Evolutionary conservation across 2,329 filamentous ascomycete species (phyloP).

Genomic region (Lomentospora prolificans): DNA sequence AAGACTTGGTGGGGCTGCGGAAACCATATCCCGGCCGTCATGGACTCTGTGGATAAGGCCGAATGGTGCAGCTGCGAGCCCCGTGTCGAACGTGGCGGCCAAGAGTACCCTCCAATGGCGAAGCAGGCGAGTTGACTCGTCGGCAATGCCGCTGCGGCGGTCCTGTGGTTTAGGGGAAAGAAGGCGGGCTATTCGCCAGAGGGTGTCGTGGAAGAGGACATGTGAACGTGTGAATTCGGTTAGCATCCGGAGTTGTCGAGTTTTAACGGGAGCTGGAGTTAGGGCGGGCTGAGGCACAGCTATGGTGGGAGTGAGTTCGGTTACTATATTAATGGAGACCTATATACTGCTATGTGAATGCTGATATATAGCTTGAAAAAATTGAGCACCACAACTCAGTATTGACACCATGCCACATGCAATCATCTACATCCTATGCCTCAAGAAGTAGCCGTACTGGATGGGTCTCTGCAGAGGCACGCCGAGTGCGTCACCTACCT

Average conservation of each 20-base stretch:
- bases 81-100: conserved; percentile 49
- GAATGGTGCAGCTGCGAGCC: conserved; percentile 59
- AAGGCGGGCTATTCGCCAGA: conserved; percentile 19
- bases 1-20: conserved; percentile 58
- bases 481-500: conserved; percentile 61
- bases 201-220: conserved; percentile 21
- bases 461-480: conserved; percentile 63
- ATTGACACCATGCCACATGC: no score
- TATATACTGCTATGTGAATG: not conserved
- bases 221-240: no score
- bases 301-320: no score
- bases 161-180: conserved; percentile 21
- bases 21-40: conserved; percentile 48
- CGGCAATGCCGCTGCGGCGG: conserved; percentile 16
- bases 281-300: no score
- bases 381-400: no score
- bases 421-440: not conserved
- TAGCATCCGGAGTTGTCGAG: no score
- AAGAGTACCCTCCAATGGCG: conserved; percentile 56
- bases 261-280: not conserved
- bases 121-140: conserved; percentile 30
- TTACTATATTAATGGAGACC: no score
- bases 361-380: not conserved
- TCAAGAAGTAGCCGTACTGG: conserved; percentile 41
- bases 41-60: conserved; percentile 46